These are phyloP conservation scores for Digitaria exilis DNA, from an alignment of 202 grass and related monocot species.

Conservation along the genomic window DNA sequence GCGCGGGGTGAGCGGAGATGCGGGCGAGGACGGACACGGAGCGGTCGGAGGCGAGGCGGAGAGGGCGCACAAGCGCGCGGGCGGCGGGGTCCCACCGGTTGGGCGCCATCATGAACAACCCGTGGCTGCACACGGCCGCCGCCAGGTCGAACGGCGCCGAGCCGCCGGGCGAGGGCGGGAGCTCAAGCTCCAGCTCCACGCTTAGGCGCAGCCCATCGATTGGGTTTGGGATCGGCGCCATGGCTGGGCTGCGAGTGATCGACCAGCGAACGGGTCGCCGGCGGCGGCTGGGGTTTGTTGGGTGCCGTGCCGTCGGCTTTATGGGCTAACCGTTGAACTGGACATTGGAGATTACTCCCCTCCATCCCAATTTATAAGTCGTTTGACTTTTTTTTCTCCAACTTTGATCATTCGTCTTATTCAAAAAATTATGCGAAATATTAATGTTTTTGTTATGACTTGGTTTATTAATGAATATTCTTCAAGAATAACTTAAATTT, in stretches of 20 bases:
- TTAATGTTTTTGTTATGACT: too few species aligned
- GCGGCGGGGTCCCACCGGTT: slow-evolving; percentile 72
- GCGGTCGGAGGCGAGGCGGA: slow-evolving; percentile 66
- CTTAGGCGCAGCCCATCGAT: not conserved
- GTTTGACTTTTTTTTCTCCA: too few species aligned
- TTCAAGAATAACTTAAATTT: too few species aligned
- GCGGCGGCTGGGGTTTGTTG: too few species aligned
- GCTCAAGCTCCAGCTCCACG: slow-evolving; percentile 38
- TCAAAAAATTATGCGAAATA: too few species aligned
- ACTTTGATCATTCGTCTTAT: too few species aligned
- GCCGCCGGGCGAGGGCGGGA: slow-evolving; percentile 23
- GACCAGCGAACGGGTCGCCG: too few species aligned
- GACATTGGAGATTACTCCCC: too few species aligned
- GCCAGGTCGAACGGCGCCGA: slow-evolving; percentile 64
- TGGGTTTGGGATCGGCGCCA: not conserved
- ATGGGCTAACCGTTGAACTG: too few species aligned
- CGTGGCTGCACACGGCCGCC: slow-evolving; percentile 84
- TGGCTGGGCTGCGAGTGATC: not conserved
- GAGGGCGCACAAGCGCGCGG: slow-evolving; percentile 65
- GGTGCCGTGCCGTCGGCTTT: too few species aligned
- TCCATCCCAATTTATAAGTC: too few species aligned
- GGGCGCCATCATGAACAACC: slow-evolving; percentile 94
- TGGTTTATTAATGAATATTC: too few species aligned
- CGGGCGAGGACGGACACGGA: slow-evolving; percentile 41
- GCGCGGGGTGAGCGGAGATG: slow-evolving; percentile 55